Conservation (phyloP, 2,329 filamentous ascomycete genomes). For the Neoarthrinium moseri region DNA sequence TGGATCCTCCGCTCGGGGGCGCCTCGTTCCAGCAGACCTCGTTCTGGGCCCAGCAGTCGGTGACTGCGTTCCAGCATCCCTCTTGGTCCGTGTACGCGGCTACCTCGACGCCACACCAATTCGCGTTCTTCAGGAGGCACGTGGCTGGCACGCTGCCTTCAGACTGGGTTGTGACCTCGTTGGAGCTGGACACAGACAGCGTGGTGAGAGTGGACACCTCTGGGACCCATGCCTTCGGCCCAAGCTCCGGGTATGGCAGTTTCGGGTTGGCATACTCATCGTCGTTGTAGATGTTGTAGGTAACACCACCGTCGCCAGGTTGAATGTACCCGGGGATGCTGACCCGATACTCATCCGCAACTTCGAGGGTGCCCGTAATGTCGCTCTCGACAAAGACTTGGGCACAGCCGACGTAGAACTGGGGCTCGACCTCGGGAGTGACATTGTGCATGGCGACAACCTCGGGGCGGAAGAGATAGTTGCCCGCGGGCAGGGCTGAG, state of each 20-base stretch:
- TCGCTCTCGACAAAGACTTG: slow-evolving; percentile 61
- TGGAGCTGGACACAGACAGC: too few species aligned
- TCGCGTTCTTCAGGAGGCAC: slow-evolving; percentile 65
- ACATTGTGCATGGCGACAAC: slow-evolving; percentile 64
- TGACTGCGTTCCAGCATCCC: slow-evolving; percentile 59
- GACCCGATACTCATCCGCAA: slow-evolving; percentile 50
- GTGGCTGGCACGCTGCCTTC: slow-evolving; percentile 52
- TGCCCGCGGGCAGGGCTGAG: slow-evolving; percentile 57
- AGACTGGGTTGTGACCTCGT: slow-evolving; percentile 28
- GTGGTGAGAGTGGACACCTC: not conserved
- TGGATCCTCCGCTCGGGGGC: slow-evolving; percentile 56
- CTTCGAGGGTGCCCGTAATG: slow-evolving; percentile 43
- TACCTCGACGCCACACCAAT: slow-evolving; percentile 69
- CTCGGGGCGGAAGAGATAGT: slow-evolving; percentile 71
- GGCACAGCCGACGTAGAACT: slow-evolving; percentile 72
- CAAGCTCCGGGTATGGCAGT: slow-evolving; percentile 57
- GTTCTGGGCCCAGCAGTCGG: slow-evolving; percentile 58
- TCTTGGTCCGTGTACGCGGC: slow-evolving; percentile 50
- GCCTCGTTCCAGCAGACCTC: slow-evolving; percentile 58
- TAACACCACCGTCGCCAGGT: slow-evolving; percentile 51
- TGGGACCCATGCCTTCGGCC: slow-evolving; percentile 52
- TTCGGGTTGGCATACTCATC: slow-evolving; percentile 36
- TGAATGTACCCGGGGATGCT: slow-evolving; percentile 67
- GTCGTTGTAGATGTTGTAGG: slow-evolving; percentile 53
- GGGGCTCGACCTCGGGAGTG: slow-evolving; percentile 58